phyloP scores from a whole-genome alignment of 345 rosid genomes.

The Bruguiera parviflora region DNA sequence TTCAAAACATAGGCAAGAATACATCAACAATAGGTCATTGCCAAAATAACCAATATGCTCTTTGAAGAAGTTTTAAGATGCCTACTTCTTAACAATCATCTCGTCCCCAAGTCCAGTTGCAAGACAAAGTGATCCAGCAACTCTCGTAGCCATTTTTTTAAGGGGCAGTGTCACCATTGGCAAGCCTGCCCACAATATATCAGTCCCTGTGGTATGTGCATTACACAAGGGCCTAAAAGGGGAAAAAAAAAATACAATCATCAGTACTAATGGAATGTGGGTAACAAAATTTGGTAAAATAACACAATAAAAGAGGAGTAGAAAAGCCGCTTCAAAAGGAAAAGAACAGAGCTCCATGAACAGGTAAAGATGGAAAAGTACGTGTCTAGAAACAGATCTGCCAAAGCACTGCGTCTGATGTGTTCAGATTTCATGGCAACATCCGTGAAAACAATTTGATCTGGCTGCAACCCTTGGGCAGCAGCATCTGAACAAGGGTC shows the following conservation, averaged over 20 bases:
- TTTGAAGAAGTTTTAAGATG: neutral
- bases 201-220: conserved; percentile 98
- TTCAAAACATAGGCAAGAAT: too few relatives aligned
- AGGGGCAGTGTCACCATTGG: conserved; percentile 97
- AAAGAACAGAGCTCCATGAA: neutral
- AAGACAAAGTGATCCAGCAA: conserved; percentile 94
- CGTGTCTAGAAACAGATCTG: conserved; percentile 97
- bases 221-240: conserved; percentile 83
- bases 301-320: neutral
- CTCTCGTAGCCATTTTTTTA: conserved; percentile 99
- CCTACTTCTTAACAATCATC: conserved; percentile 88
- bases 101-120: conserved; percentile 98
- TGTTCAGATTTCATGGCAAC: conserved; percentile 98
- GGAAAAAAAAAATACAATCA: neutral
- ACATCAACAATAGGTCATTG: too few relatives aligned
- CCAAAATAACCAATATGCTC: too few relatives aligned
- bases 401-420: conserved; percentile 89
- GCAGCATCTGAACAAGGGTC: conserved; percentile 62
- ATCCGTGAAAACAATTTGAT: conserved; percentile 92
- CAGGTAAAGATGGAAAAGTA: conserved; percentile 17
- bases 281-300: too few relatives aligned
- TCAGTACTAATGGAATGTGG: neutral
- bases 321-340: neutral
- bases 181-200: conserved; percentile 96
- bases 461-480: conserved; percentile 80